phyloP scores from a whole-genome alignment of 2,329 filamentous ascomycete species.

The Sporothrix brasiliensis region DNA sequence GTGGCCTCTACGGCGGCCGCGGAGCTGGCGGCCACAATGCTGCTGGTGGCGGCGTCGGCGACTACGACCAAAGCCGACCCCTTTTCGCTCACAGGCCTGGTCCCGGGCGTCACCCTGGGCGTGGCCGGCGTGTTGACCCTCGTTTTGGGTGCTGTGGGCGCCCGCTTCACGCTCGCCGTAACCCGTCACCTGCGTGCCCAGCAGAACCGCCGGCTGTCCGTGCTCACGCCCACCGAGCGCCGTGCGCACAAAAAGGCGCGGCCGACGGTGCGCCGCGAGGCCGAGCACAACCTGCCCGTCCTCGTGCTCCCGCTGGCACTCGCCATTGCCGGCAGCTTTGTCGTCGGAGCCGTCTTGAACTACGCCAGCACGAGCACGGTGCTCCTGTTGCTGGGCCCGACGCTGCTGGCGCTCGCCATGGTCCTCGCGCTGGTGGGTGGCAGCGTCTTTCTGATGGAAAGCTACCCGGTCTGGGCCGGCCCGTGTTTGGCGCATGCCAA shows the following conservation, averaged over 20 bases:
- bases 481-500: slow-evolving; percentile 44
- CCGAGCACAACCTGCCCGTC: slow-evolving; percentile 43
- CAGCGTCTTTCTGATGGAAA: slow-evolving; percentile 44
- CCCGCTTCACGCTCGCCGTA: slow-evolving; percentile 39
- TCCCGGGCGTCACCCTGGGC: slow-evolving; percentile 35
- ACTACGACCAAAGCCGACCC: background rate
- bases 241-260: background rate
- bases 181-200: slow-evolving; percentile 37
- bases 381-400: slow-evolving; percentile 39
- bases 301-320: slow-evolving; percentile 41
- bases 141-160: slow-evolving; percentile 41
- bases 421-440: slow-evolving; percentile 40
- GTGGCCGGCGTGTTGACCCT: slow-evolving; percentile 32
- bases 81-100: slow-evolving; percentile 38
- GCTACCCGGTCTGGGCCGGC: slow-evolving; percentile 42
- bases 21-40: slow-evolving; percentile 42
- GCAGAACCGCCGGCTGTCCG: slow-evolving; percentile 29
- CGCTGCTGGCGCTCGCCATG: slow-evolving; percentile 41
- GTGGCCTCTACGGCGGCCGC: slow-evolving; percentile 39
- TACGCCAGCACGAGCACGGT: slow-evolving; percentile 40
- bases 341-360: slow-evolving; percentile 41
- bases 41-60: background rate
- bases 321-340: slow-evolving; percentile 41
- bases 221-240: background rate
- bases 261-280: slow-evolving; percentile 37